These are phyloP conservation scores for Peronosclerospora sorghi DNA, from an alignment of 352 stramenopile species.

Conservation along the genomic window DNA sequence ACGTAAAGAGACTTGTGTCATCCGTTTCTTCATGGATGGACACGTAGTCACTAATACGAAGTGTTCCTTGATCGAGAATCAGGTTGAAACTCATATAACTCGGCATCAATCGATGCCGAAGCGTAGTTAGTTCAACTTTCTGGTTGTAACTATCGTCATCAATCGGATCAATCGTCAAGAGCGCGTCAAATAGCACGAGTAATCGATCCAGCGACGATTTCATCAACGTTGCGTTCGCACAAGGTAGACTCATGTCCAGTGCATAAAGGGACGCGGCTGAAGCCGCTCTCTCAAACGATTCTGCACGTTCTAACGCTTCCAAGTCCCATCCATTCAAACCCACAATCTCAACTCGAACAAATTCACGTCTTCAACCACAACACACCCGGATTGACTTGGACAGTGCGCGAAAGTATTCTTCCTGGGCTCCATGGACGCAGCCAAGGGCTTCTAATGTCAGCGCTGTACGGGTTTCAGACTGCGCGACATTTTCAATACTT, in stretches of 20 bases:
- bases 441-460: too few relatives aligned
- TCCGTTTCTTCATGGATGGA: background rate
- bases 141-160: conserved; percentile 76
- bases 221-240: conserved; percentile 39
- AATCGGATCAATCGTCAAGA: conserved; percentile 82
- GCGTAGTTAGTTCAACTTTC: conserved; percentile 37
- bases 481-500: too few relatives aligned
- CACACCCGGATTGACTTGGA: too few relatives aligned
- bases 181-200: conserved; percentile 75
- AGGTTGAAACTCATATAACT: conserved; percentile 75
- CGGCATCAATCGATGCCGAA: conserved; percentile 44
- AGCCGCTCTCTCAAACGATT: conserved; percentile 50
- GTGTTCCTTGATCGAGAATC: conserved; percentile 40
- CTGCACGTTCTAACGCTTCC: conserved; percentile 44
- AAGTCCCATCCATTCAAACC: conserved; percentile 75
- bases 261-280: conserved; percentile 42
- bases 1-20: conserved; percentile 39
- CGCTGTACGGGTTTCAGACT: too few relatives aligned
- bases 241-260: conserved; percentile 47
- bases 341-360: too few relatives aligned
- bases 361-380: too few relatives aligned
- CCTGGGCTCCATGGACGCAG: too few relatives aligned
- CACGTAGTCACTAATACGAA: conserved; percentile 50
- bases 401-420: too few relatives aligned
- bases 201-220: conserved; percentile 65